Conservation (phyloP, 164 flowering plant species). For the Stephania yunnanensis region DNA sequence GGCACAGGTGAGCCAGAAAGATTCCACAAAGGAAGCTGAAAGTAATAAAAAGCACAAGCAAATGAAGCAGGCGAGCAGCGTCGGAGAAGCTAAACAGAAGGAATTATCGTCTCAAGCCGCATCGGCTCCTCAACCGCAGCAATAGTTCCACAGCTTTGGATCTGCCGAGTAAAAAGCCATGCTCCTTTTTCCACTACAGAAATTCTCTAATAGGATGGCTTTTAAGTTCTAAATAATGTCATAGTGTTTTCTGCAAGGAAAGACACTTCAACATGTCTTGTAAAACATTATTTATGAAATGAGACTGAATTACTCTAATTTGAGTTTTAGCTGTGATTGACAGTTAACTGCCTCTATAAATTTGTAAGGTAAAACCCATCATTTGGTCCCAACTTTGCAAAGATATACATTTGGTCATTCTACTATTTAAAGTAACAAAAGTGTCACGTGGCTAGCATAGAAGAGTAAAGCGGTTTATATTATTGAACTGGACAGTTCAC, state of each 20-base stretch:
- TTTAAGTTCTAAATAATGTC: not conserved
- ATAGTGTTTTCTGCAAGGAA: slow-evolving; percentile 3
- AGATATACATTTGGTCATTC: too few species aligned
- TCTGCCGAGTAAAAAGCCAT: not conserved
- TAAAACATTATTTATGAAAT: not conserved
- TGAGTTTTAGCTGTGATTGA: not conserved
- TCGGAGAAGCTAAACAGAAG: slow-evolving; percentile 20
- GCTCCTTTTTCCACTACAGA: not conserved
- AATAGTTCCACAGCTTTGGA: slow-evolving; percentile 7
- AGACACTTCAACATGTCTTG: not conserved
- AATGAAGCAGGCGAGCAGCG: slow-evolving; percentile 15
- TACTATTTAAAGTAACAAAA: too few species aligned
- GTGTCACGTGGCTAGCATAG: too few species aligned
- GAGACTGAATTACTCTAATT: not conserved
- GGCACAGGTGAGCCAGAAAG: slow-evolving; percentile 35
- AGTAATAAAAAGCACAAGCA: slow-evolving; percentile 26
- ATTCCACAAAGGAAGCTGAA: slow-evolving; percentile 18
- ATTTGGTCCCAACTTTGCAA: too few species aligned
- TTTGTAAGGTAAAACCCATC: too few species aligned
- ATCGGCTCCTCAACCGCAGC: slow-evolving; percentile 2
- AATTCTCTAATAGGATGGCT: not conserved
- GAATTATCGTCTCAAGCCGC: slow-evolving; percentile 17
- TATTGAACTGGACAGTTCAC: too few species aligned
- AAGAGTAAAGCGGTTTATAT: too few species aligned
- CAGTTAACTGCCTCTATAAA: too few species aligned